Base-by-base conservation (phyloP, 345 rosid species). In the Pistacia integerrima region DNA sequence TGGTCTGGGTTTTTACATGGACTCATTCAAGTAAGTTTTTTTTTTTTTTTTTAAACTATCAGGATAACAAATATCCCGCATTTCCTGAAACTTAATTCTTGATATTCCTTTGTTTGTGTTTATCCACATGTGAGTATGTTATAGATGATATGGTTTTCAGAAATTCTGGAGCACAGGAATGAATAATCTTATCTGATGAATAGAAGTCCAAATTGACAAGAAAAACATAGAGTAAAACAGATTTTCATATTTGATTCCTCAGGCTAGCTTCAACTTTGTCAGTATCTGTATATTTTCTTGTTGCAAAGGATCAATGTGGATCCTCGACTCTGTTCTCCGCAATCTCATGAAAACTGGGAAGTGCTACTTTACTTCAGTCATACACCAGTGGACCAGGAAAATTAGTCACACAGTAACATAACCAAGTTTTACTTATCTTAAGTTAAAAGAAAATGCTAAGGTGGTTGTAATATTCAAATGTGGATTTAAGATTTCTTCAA, bases 221-320 rank as follows among this genome's bases (percentile, higher is more conserved):
- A 58, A 73, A 66, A 60, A 61, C 64, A 54, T 49, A 41, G 28
- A 5, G n/a, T 48, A 60, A 51, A 38, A 28, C 22, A 48, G 76
- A 66, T 54, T 18, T 13, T 48, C 14, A 73, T 64, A 76, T 38
- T 67, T 51, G 20, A 69, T 54, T 67, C 54, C 18, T 13, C 51
- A 3, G 38, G 68, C 49, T 54, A 61, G 59, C 65, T 36, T 13
- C 46, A 46, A 16, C n/a, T 57, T 70, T 57, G 68, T 75, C 82
- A 75, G 33, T 64, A 16, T 51, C 51, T 57, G n/a, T 7, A 60
- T 64, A n/a, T 30, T 11, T 25, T 28, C 18, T 33, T 65, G 52
- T 33, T 38, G 41, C 41, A 38, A 38, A 38, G 41, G 41, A 38
- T 52, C 17, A n/a, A 57, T 5, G 28, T n/a, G 18, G 61, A 20